Evolutionary conservation across 345 rosid species (phyloP).

Genomic region (Gossypium arboreum): DNA sequence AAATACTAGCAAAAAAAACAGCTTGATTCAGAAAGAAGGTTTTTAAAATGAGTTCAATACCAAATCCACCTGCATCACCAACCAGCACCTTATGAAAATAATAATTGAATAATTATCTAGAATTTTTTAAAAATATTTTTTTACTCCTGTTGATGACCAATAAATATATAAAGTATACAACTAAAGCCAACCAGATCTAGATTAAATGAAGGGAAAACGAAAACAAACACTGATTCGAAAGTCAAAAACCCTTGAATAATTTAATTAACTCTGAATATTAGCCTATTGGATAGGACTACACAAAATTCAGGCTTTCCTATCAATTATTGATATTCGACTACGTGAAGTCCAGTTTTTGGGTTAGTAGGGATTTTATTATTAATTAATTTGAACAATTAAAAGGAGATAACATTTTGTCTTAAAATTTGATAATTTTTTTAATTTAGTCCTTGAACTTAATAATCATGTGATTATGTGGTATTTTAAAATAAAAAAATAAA

Average conservation of each 20-base stretch:
- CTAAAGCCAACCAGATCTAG: background rate
- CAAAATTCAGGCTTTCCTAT: too few species aligned
- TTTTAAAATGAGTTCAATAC: too few species aligned
- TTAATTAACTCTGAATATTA: background rate
- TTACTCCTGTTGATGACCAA: background rate
- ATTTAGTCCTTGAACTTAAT: too few species aligned
- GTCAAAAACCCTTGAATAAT: background rate
- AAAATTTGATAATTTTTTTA: too few species aligned
- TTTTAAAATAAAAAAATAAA: rapidly evolving
- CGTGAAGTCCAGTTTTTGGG: background rate
- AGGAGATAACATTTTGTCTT: too few species aligned
- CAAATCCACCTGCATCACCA: background rate
- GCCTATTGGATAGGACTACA: too few species aligned
- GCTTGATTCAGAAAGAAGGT: too few species aligned
- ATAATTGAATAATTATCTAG: too few species aligned
- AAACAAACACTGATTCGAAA: background rate
- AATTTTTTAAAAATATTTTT: too few species aligned
- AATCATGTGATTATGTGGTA: too few species aligned
- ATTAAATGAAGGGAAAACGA: background rate
- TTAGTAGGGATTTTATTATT: background rate
- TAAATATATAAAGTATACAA: background rate
- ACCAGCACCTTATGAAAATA: background rate
- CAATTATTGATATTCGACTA: background rate
- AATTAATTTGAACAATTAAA: background rate
- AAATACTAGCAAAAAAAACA: too few species aligned